Evolutionary conservation across 257 asterid genomes (phyloP), one percentile per base, ranked within the genome.

Genomic region (Osmanthus fragrans): DNA sequence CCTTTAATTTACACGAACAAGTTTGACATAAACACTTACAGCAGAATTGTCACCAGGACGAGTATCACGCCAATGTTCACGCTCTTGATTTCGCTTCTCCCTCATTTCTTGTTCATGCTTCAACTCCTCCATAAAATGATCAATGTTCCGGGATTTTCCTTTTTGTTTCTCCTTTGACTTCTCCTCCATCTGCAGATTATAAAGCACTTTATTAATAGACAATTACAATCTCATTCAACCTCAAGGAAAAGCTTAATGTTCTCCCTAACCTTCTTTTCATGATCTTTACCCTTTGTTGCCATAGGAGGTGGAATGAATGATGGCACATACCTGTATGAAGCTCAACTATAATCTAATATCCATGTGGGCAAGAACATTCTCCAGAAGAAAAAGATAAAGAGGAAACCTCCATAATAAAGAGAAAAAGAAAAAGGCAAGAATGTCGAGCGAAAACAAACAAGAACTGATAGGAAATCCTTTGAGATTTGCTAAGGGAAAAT

Each of bases 81-180:
- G 95, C 64, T 89, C 98, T 85, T 90, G 97, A 84, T 94, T 90
- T 77, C 97, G 85, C 83, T 90, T 89, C 87, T 94, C 98, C 88
- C 97, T 87, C 92, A 88, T 77, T 86, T 94, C 98, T 70, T 94
- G 98, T 76, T 94, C 97, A 54, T 88, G 90, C 88, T 94, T 94
- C 86, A 94, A 90, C 85, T 94, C 98, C 88, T 94, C 98, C 98
- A 94, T 94, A 73, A 94, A 94, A 87, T 92, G 87, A 80, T 94
- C 98, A 71, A 94, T 94, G 89, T 92, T 92, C 84, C 97, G 81
- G 16, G 94, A 80, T 88, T 94, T 94, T 32, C 91, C 93, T 74
- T 87, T 94, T 78, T 92, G 97, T 82, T 84, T 90, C 79, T 94
- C 98, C 86, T 85, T 94, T 0, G 96, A 92, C 86, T 86, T 94